Conservation (phyloP, 139 green algal genomes). For the Chlamydomonas sp. region DNA sequence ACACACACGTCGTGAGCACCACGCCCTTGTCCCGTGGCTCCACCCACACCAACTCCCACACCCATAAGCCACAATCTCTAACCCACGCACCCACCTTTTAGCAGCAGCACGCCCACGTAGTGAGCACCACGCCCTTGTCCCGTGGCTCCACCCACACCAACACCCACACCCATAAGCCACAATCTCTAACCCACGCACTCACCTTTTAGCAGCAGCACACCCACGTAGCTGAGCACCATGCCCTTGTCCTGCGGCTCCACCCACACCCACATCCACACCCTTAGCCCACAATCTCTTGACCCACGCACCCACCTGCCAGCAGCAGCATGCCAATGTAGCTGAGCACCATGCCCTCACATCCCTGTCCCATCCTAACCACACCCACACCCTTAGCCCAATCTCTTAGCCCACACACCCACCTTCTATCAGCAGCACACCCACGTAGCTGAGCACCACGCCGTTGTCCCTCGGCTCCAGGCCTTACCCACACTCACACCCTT, state of each 20-base stretch:
- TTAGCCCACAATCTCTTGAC: neutral
- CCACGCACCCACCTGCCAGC: neutral
- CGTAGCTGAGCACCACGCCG: slow-evolving; percentile 42
- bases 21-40: too few relatives aligned
- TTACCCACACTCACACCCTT: slow-evolving; percentile 34
- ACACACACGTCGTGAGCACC: too few relatives aligned
- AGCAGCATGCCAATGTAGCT: slow-evolving; percentile 5
- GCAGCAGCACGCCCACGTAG: slow-evolving; percentile 8
- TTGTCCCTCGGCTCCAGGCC: slow-evolving; percentile 27
- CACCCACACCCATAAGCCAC: neutral
- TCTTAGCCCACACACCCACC: neutral
- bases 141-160: neutral
- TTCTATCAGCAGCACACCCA: slow-evolving; percentile 1
- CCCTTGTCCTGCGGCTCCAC: neutral
- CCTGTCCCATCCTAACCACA: neutral
- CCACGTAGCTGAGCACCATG: too few relatives aligned
- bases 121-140: neutral
- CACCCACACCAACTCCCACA: neutral
- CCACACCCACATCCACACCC: neutral
- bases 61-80: neutral
- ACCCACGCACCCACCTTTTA: neutral
- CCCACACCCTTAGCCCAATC: neutral
- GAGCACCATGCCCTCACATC: neutral
- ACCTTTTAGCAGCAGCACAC: too few relatives aligned
- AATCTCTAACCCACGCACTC: neutral